Conservation (phyloP, 345 rosid genomes). For the Atalantia buxifolia region DNA sequence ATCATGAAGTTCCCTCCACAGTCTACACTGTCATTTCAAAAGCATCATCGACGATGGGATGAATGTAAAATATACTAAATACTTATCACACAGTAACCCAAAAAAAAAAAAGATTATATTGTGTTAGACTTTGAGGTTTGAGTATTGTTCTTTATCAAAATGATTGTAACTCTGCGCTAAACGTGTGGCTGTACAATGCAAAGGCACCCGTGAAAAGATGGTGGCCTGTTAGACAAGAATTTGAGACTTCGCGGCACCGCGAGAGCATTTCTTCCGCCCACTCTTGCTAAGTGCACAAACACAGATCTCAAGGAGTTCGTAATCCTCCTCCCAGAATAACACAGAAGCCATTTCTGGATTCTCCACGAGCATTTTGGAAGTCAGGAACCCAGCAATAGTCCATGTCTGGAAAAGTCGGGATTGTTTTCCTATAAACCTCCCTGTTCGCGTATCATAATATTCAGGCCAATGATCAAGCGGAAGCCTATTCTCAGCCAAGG, state of each 20-base stretch:
- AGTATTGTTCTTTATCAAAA: constrained; percentile 5
- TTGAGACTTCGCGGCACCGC: constrained; percentile 87
- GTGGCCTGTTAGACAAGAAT: constrained; percentile 57
- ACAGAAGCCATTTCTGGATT: constrained; percentile 77
- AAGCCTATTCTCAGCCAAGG: constrained; percentile 79
- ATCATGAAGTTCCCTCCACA: neutral
- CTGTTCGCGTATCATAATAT: constrained; percentile 83
- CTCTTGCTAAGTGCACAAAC: constrained; percentile 78
- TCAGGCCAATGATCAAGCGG: constrained; percentile 81
- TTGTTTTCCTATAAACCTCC: constrained; percentile 90
- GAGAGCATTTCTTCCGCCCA: constrained; percentile 86
- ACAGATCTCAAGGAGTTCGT: constrained; percentile 82
- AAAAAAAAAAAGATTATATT: neutral
- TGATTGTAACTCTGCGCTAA: constrained; percentile 13
- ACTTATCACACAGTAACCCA: neutral
- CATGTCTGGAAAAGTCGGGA: constrained; percentile 87
- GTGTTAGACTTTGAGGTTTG: neutral
- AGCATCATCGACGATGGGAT: neutral
- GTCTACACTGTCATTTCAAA: neutral
- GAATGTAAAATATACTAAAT: neutral
- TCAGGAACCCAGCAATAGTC: constrained; percentile 88
- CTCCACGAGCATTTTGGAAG: constrained; percentile 74
- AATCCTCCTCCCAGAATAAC: constrained; percentile 93
- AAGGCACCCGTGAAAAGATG: constrained; percentile 1
- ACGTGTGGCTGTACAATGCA: constrained; percentile 29